Conservation (phyloP, 306 rosid genomes). For the Pterocarpus santalinus region DNA sequence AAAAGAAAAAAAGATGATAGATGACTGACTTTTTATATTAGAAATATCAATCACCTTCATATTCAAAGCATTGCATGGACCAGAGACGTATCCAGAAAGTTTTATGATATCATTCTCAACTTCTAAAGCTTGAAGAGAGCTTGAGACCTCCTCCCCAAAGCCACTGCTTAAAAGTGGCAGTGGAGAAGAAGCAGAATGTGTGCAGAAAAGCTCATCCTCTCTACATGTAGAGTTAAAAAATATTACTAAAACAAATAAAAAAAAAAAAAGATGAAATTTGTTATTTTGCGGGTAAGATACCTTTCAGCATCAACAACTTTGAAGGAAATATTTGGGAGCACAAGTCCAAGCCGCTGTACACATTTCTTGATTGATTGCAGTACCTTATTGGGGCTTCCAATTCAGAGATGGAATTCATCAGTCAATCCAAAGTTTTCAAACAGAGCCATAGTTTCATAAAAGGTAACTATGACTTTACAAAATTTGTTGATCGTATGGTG, state of each 20-base stretch:
- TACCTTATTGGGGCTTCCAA: slow-evolving; percentile 84
- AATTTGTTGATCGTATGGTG: slow-evolving; percentile 23
- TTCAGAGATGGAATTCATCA: slow-evolving; percentile 50
- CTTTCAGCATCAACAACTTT: slow-evolving; percentile 83
- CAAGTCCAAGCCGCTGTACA: slow-evolving; percentile 69
- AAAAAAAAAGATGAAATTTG: slow-evolving; percentile 36
- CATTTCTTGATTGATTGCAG: slow-evolving; percentile 86
- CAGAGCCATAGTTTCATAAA: slow-evolving; percentile 37
- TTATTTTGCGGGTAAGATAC: slow-evolving; percentile 53
- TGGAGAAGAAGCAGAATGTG: slow-evolving; percentile 78
- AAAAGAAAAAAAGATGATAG: slow-evolving; percentile 34
- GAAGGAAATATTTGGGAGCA: slow-evolving; percentile 69
- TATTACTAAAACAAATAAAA: slow-evolving; percentile 45
- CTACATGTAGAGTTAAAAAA: slow-evolving; percentile 53
- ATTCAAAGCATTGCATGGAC: slow-evolving; percentile 63
- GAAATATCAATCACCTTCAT: slow-evolving; percentile 65
- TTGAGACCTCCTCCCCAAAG: slow-evolving; percentile 72
- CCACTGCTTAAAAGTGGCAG: slow-evolving; percentile 70
- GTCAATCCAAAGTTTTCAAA: slow-evolving; percentile 56
- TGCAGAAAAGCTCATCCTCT: slow-evolving; percentile 77
- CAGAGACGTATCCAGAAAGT: slow-evolving; percentile 82
- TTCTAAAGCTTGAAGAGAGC: slow-evolving; percentile 65
- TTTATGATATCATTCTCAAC: slow-evolving; percentile 62
- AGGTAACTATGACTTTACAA: slow-evolving; percentile 48
- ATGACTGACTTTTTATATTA: slow-evolving; percentile 39